phyloP scores from a whole-genome alignment of 148 eudicot species.

The Simmondsia chinensis region DNA sequence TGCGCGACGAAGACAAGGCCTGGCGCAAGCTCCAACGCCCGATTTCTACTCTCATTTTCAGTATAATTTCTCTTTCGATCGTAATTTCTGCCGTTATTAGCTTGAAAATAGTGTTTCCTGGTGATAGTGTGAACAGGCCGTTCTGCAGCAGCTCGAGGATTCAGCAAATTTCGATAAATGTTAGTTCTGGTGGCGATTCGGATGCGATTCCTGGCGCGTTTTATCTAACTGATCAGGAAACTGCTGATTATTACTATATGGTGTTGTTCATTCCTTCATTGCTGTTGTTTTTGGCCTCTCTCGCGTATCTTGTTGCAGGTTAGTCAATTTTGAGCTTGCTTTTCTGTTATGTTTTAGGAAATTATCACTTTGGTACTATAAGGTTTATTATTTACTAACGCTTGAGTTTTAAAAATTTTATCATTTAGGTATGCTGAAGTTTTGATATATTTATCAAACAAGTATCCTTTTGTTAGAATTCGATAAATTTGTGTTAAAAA shows the following conservation, averaged over 20 bases:
- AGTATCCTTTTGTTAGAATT: too few relatives aligned
- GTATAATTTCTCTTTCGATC: conserved; percentile 30
- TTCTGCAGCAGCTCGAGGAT: conserved; percentile 48
- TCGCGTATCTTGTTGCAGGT: conserved; percentile 56
- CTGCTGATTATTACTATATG: conserved; percentile 75
- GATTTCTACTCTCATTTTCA: conserved; percentile 10
- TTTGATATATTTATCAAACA: too few relatives aligned
- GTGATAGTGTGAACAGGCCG: conserved; percentile 39
- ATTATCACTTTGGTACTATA: background rate
- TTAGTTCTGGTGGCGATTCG: conserved; percentile 20
- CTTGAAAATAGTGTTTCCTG: conserved; percentile 63
- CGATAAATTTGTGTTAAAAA: too few relatives aligned
- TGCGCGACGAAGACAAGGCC: conserved; percentile 72
- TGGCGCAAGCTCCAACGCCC: conserved; percentile 51
- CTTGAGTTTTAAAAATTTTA: too few relatives aligned
- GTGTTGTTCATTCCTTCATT: conserved; percentile 67
- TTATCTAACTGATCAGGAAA: conserved; percentile 76
- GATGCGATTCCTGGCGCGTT: conserved; percentile 62
- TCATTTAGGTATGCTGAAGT: too few relatives aligned
- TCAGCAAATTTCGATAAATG: conserved; percentile 43
- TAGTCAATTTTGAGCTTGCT: conserved; percentile 3
- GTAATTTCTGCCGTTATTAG: conserved; percentile 46
- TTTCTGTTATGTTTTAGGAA: background rate
- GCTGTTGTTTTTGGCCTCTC: conserved; percentile 38
- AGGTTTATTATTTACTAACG: background rate